phyloP scores from a whole-genome alignment of 495 filamentous ascomycete genomes.

The Amniculicola lignicola region DNA sequence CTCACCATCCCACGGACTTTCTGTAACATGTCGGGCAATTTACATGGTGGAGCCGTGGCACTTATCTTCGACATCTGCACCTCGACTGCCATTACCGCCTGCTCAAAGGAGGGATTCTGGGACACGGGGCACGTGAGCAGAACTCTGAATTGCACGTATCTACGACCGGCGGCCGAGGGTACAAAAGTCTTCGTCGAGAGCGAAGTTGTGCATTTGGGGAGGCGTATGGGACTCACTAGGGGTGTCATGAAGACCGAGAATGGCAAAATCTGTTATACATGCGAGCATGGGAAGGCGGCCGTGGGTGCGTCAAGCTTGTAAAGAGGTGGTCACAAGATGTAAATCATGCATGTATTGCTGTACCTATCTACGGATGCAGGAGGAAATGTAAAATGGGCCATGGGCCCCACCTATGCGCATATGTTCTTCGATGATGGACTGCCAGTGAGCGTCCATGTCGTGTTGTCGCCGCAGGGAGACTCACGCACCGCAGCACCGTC shows the following conservation, averaged over 20 bases:
- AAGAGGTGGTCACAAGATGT: too few relatives aligned
- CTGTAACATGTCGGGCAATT: conserved; percentile 38
- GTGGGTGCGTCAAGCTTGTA: conserved; percentile 26
- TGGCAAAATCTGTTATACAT: conserved; percentile 39
- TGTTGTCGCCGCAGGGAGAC: conserved; percentile 47
- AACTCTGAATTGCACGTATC: conserved; percentile 41
- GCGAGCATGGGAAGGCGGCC: conserved; percentile 43
- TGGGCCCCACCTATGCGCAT: too few relatives aligned
- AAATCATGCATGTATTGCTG: too few relatives aligned
- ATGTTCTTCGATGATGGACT: conserved; percentile 39
- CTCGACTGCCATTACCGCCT: conserved; percentile 30
- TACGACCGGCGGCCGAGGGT: conserved; percentile 38
- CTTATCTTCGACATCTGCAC: conserved; percentile 43
- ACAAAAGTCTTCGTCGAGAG: conserved; percentile 37
- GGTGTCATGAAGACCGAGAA: conserved; percentile 28
- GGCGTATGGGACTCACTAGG: conserved; percentile 33
- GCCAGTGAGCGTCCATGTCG: conserved; percentile 43
- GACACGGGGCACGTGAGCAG: conserved; percentile 39
- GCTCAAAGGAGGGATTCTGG: conserved; percentile 36
- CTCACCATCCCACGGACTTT: conserved; percentile 33
- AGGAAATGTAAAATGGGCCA: too few relatives aligned
- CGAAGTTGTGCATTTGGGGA: conserved; percentile 39
- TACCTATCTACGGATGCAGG: too few relatives aligned
- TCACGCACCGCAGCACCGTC: conserved; percentile 45
- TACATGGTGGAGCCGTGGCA: conserved; percentile 41